Evolutionary conservation across 805 yeast genomes (phyloP).

Genomic region (Cyberlindnera mississippiensis): DNA sequence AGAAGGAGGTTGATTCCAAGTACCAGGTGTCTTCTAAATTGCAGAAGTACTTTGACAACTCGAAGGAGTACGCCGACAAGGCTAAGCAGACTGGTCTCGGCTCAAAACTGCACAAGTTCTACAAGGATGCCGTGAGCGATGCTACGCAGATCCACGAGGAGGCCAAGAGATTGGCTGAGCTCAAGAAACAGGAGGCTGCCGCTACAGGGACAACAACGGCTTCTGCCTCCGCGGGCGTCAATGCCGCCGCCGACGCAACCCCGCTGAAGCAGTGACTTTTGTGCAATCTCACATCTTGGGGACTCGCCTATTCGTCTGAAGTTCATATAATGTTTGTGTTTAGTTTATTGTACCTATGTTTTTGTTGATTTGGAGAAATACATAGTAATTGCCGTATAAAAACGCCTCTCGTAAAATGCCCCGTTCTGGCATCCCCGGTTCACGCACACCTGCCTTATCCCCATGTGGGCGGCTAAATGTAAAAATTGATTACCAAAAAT

Average conservation of each 20-base stretch:
- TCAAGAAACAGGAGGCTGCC: slow-evolving; percentile 37
- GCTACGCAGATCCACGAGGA: slow-evolving; percentile 66
- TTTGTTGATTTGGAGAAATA: too few relatives aligned
- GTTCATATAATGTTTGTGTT: too few relatives aligned
- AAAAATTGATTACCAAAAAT: too few relatives aligned
- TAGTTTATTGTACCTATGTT: too few relatives aligned
- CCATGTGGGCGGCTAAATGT: background rate
- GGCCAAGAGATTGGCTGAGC: slow-evolving; percentile 64
- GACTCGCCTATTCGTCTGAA: too few relatives aligned
- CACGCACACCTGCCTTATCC: too few relatives aligned
- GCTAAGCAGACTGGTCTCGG: slow-evolving; percentile 44
- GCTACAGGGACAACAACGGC: background rate
- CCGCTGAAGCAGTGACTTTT: slow-evolving; percentile 2
- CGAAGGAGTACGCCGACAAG: slow-evolving; percentile 14
- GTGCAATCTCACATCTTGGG: too few relatives aligned
- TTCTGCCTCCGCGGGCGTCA: background rate
- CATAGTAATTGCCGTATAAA: too few relatives aligned
- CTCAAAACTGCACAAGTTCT: slow-evolving; percentile 55
- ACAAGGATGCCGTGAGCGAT: slow-evolving; percentile 50
- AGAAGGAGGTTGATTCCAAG: slow-evolving; percentile 38
- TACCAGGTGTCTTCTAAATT: slow-evolving; percentile 38
- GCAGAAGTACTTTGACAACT: slow-evolving; percentile 31
- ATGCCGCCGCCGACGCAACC: slow-evolving; percentile 5
- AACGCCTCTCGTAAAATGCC: too few relatives aligned
- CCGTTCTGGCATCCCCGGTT: too few relatives aligned